Percentiles rank a stretch among this genome's conserved stretches.
phyloP scores from a whole-genome alignment of 495 filamentous ascomycete species.

The Aspergillus taichungensis region DNA sequence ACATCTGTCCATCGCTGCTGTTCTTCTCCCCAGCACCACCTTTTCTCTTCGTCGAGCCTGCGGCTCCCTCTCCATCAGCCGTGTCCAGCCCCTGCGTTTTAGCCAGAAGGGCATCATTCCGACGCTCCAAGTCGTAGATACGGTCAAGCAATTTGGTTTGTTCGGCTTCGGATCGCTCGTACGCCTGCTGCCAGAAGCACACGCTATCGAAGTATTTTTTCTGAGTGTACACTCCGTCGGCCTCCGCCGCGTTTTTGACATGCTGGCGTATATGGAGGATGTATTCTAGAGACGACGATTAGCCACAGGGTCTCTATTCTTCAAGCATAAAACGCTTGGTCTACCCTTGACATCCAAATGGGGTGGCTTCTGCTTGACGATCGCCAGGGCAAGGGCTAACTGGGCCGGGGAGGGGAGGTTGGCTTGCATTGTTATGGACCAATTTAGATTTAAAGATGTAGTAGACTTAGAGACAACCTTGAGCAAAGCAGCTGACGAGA shows the following conservation, averaged over 20 bases:
- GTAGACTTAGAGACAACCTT: too few species aligned
- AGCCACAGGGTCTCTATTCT: too few species aligned
- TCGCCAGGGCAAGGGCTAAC: conserved; percentile 37
- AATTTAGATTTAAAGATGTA: too few species aligned
- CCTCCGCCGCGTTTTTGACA: conserved; percentile 18
- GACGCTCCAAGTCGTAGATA: conserved; percentile 34
- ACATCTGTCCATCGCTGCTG: background rate
- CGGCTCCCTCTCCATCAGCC: background rate
- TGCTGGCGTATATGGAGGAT: conserved; percentile 28
- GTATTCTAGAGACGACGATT: conserved; percentile 23
- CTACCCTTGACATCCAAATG: conserved; percentile 28
- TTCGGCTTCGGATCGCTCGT: conserved; percentile 33
- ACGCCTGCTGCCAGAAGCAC: conserved; percentile 44
- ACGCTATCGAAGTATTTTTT: conserved; percentile 39
- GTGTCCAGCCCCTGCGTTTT: conserved; percentile 10
- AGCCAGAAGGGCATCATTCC: conserved; percentile 17
- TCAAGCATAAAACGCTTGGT: background rate
- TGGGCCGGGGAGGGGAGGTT: conserved; percentile 23
- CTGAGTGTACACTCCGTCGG: conserved; percentile 5
- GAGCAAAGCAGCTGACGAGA: too few species aligned
- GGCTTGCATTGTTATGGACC: conserved; percentile 3
- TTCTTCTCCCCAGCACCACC: conserved; percentile 1
- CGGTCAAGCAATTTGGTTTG: conserved; percentile 36
- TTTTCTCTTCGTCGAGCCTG: conserved; percentile 20
- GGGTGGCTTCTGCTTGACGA: conserved; percentile 37